Evolutionary conservation across 495 filamentous ascomycete genomes (phyloP), one percentile per base, ranked within the genome.

Genomic region (Geoglossum glabrum): DNA sequence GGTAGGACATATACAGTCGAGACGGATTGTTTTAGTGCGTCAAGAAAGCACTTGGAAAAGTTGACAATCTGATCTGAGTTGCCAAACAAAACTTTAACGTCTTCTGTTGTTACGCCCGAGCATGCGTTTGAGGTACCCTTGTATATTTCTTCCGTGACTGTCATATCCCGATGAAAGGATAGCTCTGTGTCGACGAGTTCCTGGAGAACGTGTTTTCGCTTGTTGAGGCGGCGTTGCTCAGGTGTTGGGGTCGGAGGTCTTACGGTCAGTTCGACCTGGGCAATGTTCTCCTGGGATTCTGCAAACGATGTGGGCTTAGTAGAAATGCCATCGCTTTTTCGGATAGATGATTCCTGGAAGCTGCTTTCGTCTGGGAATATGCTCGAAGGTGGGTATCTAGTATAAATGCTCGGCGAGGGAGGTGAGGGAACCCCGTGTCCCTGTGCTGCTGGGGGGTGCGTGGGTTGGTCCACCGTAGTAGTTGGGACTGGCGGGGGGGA

Each of bases 81-180:
- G 54, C 84, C 80, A 65, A 98, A 98, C 21, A 98, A 78, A 17
- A 82, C 75, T 66, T 86, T 92, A 59, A 92, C 80, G 58, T 95
- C 93, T 49, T 89, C 84, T 19, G 74, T 67, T 27, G 83, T 86
- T n/a, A 96, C 76, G 55, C 86, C 79, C 21, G 87, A 77, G 50
- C 83, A 84, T 19, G 87, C 82, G 60, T 84, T 84, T 0, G 87
- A 87, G 0, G 92, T 96, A n/a, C 84, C 87, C 68, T 90, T 93
- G 73, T 96, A 98, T 47, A 97, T 95, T 63, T 95, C 87, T 64
- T 93, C 86, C 6, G 93, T 82, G 40, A 98, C 87, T 63, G 85
- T 94, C 87, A 98, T 90, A 69, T 98, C 92, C 60, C 84, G 77
- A 49, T 87, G 76, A 67, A 90, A 97, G 17, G 79, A 79, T 30